Evolutionary conservation across 2,329 filamentous ascomycete genomes (phyloP).

Genomic region (Fusarium verticillioides): DNA sequence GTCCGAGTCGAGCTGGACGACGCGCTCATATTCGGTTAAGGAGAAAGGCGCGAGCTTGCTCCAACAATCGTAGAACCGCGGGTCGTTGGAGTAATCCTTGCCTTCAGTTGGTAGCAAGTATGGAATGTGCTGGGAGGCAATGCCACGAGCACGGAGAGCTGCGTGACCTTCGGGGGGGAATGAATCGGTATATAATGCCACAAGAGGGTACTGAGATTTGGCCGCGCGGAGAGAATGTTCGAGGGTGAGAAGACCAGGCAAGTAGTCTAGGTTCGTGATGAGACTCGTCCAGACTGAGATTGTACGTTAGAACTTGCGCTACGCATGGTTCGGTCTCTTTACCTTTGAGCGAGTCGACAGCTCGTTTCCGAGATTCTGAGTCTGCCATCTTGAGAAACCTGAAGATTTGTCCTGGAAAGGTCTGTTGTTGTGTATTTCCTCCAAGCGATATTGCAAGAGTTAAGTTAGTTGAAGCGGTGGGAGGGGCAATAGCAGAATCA

Average conservation of each 20-base stretch:
- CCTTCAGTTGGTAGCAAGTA: conserved; percentile 76
- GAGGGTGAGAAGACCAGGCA: conserved; percentile 84
- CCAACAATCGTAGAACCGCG: conserved; percentile 91
- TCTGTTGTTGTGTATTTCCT: background rate
- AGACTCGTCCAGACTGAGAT: conserved; percentile 83
- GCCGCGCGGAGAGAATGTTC: conserved; percentile 77
- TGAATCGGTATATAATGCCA: conserved; percentile 84
- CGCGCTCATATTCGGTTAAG: conserved; percentile 78
- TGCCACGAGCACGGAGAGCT: conserved; percentile 75
- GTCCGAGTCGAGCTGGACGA: conserved; percentile 88
- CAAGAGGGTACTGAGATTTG: conserved; percentile 77
- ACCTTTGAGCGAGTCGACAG: conserved; percentile 56
- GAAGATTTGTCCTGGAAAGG: background rate
- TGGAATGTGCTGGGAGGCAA: conserved; percentile 75
- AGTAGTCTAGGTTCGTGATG: conserved; percentile 86
- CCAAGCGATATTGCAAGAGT: background rate
- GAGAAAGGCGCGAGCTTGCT: conserved; percentile 85
- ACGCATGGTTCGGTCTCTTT: background rate
- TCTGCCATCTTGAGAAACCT: conserved; percentile 35
- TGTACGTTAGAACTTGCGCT: conserved; percentile 1
- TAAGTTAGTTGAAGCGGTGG: conserved; percentile 13
- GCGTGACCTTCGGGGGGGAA: conserved; percentile 75
- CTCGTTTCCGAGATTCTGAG: conserved; percentile 39
- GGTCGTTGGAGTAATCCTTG: conserved; percentile 77
- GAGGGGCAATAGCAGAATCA: conserved; percentile 14